A percentile compares a stretch with the other conserved stretches of the same genome.
phyloP scores from a whole-genome alignment of 257 asterid species.

The Fraxinus americana region DNA sequence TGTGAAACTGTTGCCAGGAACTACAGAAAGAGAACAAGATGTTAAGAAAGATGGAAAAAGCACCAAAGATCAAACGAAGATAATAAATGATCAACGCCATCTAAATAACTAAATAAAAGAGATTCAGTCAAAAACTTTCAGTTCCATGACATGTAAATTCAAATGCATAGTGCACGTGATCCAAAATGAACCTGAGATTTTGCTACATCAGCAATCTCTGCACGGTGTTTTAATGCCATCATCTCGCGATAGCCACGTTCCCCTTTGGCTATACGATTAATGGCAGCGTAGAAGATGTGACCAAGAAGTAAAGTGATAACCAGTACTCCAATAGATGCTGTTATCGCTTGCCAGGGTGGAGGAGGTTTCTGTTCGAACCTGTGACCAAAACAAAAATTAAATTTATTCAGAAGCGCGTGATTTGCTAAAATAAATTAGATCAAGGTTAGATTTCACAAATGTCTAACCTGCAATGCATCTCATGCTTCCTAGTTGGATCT shows the following conservation, averaged over 20 bases:
- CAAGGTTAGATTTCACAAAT: not conserved
- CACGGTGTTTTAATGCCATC: conserved; percentile 74
- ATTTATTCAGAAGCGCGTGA: conserved; percentile 19
- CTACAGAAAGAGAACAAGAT: conserved; percentile 32
- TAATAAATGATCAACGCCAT: not conserved
- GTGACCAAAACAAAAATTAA: conserved; percentile 25
- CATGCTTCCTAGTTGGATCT: conserved; percentile 76
- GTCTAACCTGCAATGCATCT: conserved; percentile 81
- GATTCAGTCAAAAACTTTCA: too few relatives aligned
- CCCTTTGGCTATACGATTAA: conserved; percentile 58
- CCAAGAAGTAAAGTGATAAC: conserved; percentile 68
- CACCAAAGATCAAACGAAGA: conserved; percentile 4
- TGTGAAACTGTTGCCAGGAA: conserved; percentile 84
- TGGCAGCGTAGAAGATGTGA: conserved; percentile 65
- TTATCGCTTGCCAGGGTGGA: conserved; percentile 65
- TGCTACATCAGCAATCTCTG: conserved; percentile 83
- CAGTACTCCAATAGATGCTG: conserved; percentile 53
- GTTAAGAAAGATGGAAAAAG: conserved; percentile 4
- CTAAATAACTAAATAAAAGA: not conserved
- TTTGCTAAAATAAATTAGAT: not conserved
- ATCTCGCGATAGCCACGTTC: conserved; percentile 57
- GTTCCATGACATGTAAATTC: too few relatives aligned
- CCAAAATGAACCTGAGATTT: conserved; percentile 63
- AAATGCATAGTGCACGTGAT: not conserved
- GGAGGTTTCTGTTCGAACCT: conserved; percentile 74